Evolutionary conservation across 176 grass and related monocot genomes (phyloP).

Genomic region (Panicum miliaceum): DNA sequence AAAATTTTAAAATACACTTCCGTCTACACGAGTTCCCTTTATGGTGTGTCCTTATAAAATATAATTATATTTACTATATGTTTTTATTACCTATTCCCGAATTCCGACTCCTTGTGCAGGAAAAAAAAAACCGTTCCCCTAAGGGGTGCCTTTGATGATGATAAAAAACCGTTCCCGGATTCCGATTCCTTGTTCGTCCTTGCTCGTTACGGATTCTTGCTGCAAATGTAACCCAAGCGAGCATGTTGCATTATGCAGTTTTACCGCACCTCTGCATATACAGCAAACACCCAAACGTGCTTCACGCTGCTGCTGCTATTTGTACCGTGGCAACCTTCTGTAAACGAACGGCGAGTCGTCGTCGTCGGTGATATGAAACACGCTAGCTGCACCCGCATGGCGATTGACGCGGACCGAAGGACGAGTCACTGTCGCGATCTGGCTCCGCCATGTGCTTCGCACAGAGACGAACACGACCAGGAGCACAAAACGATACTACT

Average conservation of each 20-base stretch:
- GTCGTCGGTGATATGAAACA: not conserved
- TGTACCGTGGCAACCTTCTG: not conserved
- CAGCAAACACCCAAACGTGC: not conserved
- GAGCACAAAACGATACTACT: not conserved
- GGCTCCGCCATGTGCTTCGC: slow-evolving; percentile 12
- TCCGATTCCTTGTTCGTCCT: too few species aligned
- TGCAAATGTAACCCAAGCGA: too few species aligned
- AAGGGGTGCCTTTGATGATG: too few species aligned
- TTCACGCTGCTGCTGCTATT: not conserved
- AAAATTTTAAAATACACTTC: too few species aligned
- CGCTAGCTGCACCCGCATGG: not conserved
- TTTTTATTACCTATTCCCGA: too few species aligned
- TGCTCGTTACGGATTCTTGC: too few species aligned
- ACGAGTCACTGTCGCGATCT: slow-evolving; percentile 8
- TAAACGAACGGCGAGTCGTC: not conserved
- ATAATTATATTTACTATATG: too few species aligned
- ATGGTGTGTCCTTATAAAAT: too few species aligned
- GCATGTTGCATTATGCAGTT: not conserved
- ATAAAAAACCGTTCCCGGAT: too few species aligned
- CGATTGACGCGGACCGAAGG: not conserved
- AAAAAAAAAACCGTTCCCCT: too few species aligned
- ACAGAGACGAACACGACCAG: not conserved
- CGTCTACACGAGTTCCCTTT: too few species aligned
- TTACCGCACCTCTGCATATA: not conserved
- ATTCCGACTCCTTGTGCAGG: too few species aligned